Conservation (phyloP, 331 rosid genomes). For the Acacia pycnantha region DNA sequence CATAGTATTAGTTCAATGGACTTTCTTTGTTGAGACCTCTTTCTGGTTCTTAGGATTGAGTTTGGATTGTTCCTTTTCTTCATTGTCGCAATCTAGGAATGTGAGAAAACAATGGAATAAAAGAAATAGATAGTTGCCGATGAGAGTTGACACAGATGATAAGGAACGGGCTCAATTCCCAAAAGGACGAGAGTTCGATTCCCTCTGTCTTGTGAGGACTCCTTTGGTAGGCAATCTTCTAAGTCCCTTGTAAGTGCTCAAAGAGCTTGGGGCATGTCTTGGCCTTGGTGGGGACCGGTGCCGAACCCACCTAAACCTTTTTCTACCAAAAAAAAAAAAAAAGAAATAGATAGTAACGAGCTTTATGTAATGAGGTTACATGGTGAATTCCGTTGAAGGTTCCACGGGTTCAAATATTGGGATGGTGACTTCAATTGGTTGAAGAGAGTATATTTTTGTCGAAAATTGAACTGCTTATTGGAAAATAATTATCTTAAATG, state of each 20-base stretch:
- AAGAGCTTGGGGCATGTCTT: no score
- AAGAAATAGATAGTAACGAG: background rate
- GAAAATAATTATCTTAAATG: background rate
- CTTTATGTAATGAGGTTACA: background rate
- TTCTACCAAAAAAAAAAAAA: no score
- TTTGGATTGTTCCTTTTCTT: background rate
- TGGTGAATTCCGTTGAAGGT: background rate
- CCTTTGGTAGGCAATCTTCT: no score
- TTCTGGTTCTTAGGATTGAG: slow-evolving; percentile 11
- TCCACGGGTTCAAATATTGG: background rate
- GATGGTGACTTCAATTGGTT: background rate
- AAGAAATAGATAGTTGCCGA: background rate
- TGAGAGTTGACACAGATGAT: no score
- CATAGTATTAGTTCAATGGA: background rate
- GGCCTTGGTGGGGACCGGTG: no score
- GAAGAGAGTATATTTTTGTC: background rate
- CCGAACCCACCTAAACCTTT: no score
- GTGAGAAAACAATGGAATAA: background rate
- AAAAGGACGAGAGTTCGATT: no score
- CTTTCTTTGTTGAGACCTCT: background rate
- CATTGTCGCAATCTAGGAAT: background rate
- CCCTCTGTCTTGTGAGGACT: no score
- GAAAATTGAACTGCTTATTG: background rate
- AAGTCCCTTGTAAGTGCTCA: no score
- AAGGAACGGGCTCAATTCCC: no score